Base-by-base conservation (phyloP, 495 filamentous ascomycete species). In the Penicillium manginii region DNA sequence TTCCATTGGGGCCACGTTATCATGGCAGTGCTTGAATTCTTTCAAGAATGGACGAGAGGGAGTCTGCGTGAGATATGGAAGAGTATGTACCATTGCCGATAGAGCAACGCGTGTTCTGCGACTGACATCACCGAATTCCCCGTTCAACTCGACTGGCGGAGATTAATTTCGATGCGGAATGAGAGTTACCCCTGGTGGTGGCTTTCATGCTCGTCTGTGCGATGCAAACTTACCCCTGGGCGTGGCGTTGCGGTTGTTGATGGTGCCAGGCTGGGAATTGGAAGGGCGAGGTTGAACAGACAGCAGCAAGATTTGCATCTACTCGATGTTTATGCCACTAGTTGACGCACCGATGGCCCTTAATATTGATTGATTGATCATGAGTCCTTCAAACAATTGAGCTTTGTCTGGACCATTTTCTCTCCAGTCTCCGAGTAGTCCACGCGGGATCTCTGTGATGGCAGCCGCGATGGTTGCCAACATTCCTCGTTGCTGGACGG, bases 401-500 rank as follows among this genome's bases (percentile, higher is more conserved):
- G 23, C 2, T 23, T 4, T 4, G 23, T 23, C 23, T 4, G 23
- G 23, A 29, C 6, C 9, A 4, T 8, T 8, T 5, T 8, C 26
- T 29, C 4, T 29, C 26, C 26, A 29, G n/a, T n/a, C n/a, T n/a
- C 26, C 6, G 9, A 29, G 1, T 5, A 29, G 26, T 5, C 5
- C 26, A 8, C 9, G 26, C 3, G 6, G 26, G 26, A 29, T 29
- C 9, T 29, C 26, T 29, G 26, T 48, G 18, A 56, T 40, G 53
- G 58, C 31, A 61, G 57, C 40, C 21, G 35, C 42, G 50, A 29
- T 56, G 40, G 49, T 29, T 46, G 40, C 17, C 31, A 37, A 19
- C 67, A 70, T 70, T 70, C 67, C 40, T 63, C 56, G 67, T 70
- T 68, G 65, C 65, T 59, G 57, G 56, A 18, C 15, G 23, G 7